Evolutionary conservation across 305 asterid species (phyloP), one percentile per base, ranked within the genome.

Genomic region (Coffea humblotiana): DNA sequence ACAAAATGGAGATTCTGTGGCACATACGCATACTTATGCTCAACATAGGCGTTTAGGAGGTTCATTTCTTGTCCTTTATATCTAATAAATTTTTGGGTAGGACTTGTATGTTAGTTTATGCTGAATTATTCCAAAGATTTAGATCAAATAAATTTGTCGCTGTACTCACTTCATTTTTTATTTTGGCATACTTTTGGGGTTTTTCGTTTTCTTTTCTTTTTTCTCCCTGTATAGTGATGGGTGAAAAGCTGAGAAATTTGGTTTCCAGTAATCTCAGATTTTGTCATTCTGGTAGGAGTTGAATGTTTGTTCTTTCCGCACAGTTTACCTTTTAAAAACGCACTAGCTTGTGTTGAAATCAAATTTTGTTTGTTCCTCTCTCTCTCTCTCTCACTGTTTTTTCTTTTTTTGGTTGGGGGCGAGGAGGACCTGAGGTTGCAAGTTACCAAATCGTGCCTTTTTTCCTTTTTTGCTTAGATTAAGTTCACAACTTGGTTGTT

Each of bases 21-120:
- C 78, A 75, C 71, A 74, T 85, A 66, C 73, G 54, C 73, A 61
- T 75, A 76, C 77, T 85, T 43, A 74, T 86, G 85, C 82, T 68
- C 89, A 81, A 52, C 93, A 90, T 68, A 84, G 89, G 85, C 90
- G 92, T 74, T 87, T 45, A 87, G 79, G 85, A 88, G 93, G 92
- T 88, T 79, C 21, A 79, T 32, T 76, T 78, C 80, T 75, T 71
- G 23, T 68, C 32, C 51, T 77, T 29, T 32, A 47, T 47, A 6
- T 6, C n/a, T 67, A 37, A 67, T 48, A 48, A 25, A 19, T 3
- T 14, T 64, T 35, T 63, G 21, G 40, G 47, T 48, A 11, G 70
- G 56, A 37, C 21, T 25, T 69, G 43, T 5, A 40, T 21, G 25
- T 73, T 67, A 3, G 10, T 48, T 23, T 58, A 14, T 45, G 23